These are phyloP conservation scores for Paecilomyces sp. DNA, from an alignment of 2,329 filamentous ascomycete species.

Conservation along the genomic window DNA sequence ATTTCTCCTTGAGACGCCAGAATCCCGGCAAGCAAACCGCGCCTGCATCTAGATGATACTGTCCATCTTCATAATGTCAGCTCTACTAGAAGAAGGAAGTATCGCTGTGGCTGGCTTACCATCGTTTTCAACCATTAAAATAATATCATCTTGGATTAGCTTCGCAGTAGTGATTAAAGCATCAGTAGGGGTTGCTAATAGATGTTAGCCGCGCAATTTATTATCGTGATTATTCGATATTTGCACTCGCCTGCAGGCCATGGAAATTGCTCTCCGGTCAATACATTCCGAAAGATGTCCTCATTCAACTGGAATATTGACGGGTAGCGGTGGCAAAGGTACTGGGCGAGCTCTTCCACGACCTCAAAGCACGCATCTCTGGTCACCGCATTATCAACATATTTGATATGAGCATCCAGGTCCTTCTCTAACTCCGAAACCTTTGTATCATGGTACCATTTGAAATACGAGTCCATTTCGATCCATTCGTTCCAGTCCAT, in stretches of 20 bases:
- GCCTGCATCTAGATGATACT: constrained; percentile 8
- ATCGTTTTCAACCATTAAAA: not conserved
- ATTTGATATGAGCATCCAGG: not conserved
- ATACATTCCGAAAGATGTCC: not conserved
- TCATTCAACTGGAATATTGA: not conserved
- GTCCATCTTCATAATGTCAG: constrained; percentile 4
- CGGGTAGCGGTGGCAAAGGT: not conserved
- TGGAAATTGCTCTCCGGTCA: not conserved
- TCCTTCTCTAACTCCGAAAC: constrained; percentile 7
- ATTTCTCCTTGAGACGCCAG: constrained; percentile 9
- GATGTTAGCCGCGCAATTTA: not conserved
- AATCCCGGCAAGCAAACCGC: constrained; percentile 8
- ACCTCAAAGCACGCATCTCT: not conserved
- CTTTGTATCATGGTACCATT: constrained; percentile 10
- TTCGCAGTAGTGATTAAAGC: not conserved
- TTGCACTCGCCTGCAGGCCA: not conserved
- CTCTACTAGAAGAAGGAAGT: not conserved
- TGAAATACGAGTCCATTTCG: constrained; percentile 11
- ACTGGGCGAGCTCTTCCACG: not conserved
- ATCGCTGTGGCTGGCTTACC: not conserved
- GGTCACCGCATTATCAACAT: not conserved
- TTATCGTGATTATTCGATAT: not conserved
- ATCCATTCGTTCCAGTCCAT: constrained; percentile 11
- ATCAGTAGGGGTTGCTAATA: not conserved
- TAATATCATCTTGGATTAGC: not conserved